phyloP scores from a whole-genome alignment of 208 protist genomes.

The Leishmania major region DNA sequence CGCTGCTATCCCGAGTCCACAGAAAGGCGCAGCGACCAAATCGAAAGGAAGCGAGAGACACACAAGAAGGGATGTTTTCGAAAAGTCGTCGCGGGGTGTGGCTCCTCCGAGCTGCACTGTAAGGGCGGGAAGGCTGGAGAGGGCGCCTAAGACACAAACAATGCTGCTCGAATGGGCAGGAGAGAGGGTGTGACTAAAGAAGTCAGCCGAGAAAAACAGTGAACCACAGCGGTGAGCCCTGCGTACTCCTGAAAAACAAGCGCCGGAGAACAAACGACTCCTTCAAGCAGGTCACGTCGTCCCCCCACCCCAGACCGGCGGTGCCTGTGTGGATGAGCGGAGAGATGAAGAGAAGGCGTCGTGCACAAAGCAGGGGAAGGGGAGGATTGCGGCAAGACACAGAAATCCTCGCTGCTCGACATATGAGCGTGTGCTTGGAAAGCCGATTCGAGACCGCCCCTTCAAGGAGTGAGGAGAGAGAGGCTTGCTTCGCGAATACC shows the following conservation, averaged over 20 bases:
- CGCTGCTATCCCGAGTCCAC: not conserved
- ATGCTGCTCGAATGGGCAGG: not conserved
- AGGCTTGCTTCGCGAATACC: not conserved
- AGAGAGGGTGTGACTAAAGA: not conserved
- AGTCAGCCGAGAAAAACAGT: not conserved
- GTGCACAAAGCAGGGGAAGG: not conserved
- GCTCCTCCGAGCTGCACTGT: not conserved
- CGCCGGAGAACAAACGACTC: conserved; percentile 4
- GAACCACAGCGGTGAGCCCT: not conserved
- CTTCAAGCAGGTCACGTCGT: not conserved
- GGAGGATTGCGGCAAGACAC: not conserved
- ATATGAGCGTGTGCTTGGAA: not conserved
- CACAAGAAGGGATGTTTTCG: not conserved
- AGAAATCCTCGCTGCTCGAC: not conserved
- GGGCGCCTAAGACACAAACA: not conserved
- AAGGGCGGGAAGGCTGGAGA: not conserved
- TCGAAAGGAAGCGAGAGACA: not conserved
- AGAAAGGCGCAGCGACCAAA: too few species aligned
- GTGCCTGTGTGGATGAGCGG: not conserved
- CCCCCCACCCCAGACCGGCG: not conserved
- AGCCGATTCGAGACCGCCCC: not conserved
- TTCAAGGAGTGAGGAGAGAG: not conserved
- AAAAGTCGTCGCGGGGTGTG: not conserved
- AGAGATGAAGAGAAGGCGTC: not conserved
- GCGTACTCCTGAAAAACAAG: not conserved